phyloP scores from a whole-genome alignment of 2,329 filamentous ascomycete species.

The Malbranchea zuffiana region DNA sequence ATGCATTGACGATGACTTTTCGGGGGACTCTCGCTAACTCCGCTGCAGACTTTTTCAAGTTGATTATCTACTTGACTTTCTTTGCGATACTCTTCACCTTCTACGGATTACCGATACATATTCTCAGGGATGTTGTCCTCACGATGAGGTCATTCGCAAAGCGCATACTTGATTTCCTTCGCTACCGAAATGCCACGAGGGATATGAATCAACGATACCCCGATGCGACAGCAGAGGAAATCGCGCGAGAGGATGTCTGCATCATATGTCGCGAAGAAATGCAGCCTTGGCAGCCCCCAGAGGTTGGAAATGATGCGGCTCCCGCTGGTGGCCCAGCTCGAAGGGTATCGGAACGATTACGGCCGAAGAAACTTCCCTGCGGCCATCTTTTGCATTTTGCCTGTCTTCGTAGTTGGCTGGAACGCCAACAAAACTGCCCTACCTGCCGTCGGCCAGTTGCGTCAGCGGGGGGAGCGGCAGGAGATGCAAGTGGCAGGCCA shows the following conservation, averaged over 20 bases:
- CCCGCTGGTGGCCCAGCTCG: conserved; percentile 20
- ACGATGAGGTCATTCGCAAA: conserved; percentile 87
- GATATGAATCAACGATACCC: conserved; percentile 89
- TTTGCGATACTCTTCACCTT: conserved; percentile 88
- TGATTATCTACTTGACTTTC: conserved; percentile 79
- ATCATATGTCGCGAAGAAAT: conserved; percentile 98
- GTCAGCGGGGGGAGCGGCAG: conserved; percentile 18
- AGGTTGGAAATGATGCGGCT: conserved; percentile 27
- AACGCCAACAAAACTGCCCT: conserved; percentile 92
- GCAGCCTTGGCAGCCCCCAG: conserved; percentile 58
- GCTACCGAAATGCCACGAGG: conserved; percentile 80
- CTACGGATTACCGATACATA: conserved; percentile 92
- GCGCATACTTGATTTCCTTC: conserved; percentile 74
- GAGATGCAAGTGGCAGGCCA: conserved; percentile 19
- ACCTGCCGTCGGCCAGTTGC: conserved; percentile 79
- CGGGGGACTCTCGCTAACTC: not conserved
- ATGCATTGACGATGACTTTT: not conserved
- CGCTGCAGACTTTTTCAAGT: conserved; percentile 69
- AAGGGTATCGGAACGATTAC: conserved; percentile 61
- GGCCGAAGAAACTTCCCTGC: conserved; percentile 92
- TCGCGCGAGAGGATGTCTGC: conserved; percentile 79
- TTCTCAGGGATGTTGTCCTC: conserved; percentile 89
- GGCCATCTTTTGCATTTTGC: conserved; percentile 91
- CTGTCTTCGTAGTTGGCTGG: conserved; percentile 92
- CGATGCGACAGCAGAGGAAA: conserved; percentile 79